Base-by-base conservation (phyloP, 306 rosid genomes). In the Fagus sylvatica region DNA sequence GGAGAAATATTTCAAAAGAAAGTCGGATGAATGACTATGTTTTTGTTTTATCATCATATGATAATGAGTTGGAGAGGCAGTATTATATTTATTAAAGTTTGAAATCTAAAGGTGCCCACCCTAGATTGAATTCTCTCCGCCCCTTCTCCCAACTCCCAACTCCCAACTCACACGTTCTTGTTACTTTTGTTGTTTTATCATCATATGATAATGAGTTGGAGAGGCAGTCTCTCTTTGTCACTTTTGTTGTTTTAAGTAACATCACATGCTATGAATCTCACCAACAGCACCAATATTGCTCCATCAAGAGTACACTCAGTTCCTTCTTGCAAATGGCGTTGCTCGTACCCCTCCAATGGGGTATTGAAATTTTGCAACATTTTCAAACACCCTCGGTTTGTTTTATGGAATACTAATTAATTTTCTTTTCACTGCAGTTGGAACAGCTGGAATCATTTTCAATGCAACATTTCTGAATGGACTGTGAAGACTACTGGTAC, bases 381-480 rank as follows among this genome's bases (percentile, higher is more conserved):
- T 46, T 46, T 46, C 51, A 8, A 46, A 10, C 51, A 46, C 51
- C 49, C 51, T n/a, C 10, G 51, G 51, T 46, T 46, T 46, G 51
- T 46, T 46, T 46, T n/a, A n/a, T n/a, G n/a, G n/a, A n/a, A n/a
- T n/a, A n/a, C n/a, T 46, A 46, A 46, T 46, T 46, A 46, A 46
- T 10, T 6, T 62, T 34, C 10, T 34, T 46, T 36, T 56, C n/a
- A 43, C 3, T 53, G 78, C 77, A 81, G 78, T 41, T 76, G 71
- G 85, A 76, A 72, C 57, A 81, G 74, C 53, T 71, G 84, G 84
- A 81, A 83, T 56, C 72, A 75, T 60, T 83, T 72, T 60, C 80
- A 79, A 39, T 83, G 71, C 41, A 79, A 75, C 30, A 60, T 77
- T 33, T 55, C 49, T n/a, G 83, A 78, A 40, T 19, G 59, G 72